These are phyloP conservation scores for Aspergillus fijiensis DNA, from an alignment of 2,329 filamentous ascomycete genomes.

Conservation along the genomic window DNA sequence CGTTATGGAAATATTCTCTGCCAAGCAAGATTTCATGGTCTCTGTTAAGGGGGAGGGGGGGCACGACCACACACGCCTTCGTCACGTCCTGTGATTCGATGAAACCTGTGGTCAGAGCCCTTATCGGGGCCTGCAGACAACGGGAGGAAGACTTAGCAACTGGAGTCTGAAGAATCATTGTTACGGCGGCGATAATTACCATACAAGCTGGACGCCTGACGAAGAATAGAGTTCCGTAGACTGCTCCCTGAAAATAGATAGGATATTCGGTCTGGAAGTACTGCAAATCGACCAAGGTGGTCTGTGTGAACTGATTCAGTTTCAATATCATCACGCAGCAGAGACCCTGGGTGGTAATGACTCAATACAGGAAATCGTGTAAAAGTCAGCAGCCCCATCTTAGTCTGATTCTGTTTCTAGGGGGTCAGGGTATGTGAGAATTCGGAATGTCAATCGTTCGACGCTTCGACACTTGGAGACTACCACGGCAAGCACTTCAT, in stretches of 20 bases:
- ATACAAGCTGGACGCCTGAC: neutral
- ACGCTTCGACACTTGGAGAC: neutral
- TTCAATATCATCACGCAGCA: neutral
- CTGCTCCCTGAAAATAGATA: neutral
- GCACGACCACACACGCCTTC: neutral
- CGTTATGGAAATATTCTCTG: no score
- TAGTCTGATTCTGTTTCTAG: neutral
- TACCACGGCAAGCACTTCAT: neutral
- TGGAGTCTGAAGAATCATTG: neutral
- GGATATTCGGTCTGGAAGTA: neutral
- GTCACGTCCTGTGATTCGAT: neutral
- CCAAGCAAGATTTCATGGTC: neutral
- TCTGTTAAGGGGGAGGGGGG: neutral
- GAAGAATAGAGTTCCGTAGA: neutral
- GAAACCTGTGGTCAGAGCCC: neutral
- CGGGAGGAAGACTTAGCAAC: conserved; percentile 9
- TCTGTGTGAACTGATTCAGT: neutral
- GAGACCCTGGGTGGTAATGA: neutral
- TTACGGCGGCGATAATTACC: neutral
- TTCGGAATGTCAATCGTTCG: no score
- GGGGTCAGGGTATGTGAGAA: no score
- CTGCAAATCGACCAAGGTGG: neutral
- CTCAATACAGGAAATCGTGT: no score
- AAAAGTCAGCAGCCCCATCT: neutral
- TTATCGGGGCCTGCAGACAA: neutral